phyloP scores from a whole-genome alignment of 116 monocot species.

The Trichopus zeylanicus region DNA sequence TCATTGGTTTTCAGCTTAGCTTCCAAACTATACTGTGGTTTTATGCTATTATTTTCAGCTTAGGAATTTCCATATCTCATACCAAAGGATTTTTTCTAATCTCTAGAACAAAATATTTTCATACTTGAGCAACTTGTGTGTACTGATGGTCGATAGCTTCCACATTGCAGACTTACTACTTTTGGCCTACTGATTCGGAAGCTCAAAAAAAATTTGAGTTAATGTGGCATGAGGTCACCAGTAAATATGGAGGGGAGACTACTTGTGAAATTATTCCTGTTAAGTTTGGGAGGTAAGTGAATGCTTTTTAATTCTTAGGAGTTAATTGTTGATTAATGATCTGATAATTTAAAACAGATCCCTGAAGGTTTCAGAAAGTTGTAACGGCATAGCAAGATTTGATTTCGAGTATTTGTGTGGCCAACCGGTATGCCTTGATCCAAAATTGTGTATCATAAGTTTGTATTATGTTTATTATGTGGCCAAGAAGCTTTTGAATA shows the following conservation, averaged over 20 bases:
- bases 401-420: conserved; percentile 90
- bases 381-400: conserved; percentile 78
- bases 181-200: conserved; percentile 52
- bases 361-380: conserved; percentile 76
- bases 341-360: conserved; percentile 28
- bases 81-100: too few species aligned
- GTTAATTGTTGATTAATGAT: neutral
- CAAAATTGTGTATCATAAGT: neutral
- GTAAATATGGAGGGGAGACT: conserved; percentile 34
- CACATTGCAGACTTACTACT: conserved; percentile 48
- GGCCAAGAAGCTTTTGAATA: too few species aligned
- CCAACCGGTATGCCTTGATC: conserved; percentile 49
- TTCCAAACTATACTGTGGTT: too few species aligned
- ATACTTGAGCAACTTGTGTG: too few species aligned
- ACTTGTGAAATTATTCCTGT: conserved; percentile 52
- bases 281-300: conserved; percentile 84
- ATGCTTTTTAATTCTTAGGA: neutral
- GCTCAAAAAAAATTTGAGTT: conserved; percentile 27
- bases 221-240: conserved; percentile 40
- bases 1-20: too few species aligned
- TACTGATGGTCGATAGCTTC: neutral
- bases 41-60: too few species aligned
- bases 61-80: too few species aligned
- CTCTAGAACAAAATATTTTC: too few species aligned
- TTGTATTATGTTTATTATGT: neutral